phyloP scores from a whole-genome alignment of 2,329 filamentous ascomycete species.

The Penicillium sp. region DNA sequence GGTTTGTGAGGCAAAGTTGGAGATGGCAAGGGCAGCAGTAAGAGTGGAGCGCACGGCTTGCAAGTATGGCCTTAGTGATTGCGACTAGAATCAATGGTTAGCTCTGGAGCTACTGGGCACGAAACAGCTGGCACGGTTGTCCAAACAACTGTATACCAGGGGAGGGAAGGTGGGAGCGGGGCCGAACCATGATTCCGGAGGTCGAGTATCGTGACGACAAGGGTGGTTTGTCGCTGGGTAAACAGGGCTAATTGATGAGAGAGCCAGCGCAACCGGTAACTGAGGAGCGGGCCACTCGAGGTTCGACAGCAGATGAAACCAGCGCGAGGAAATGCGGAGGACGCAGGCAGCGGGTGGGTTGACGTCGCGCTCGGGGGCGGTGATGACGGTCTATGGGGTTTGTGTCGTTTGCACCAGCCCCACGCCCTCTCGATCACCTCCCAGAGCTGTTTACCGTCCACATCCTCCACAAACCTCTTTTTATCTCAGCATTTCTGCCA shows the following conservation, averaged over 20 bases:
- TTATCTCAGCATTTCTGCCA: background rate
- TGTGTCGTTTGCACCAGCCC: slow-evolving; percentile 34
- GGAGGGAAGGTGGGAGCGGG: too few species aligned
- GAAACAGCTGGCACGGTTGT: too few species aligned
- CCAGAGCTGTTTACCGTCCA: slow-evolving; percentile 20
- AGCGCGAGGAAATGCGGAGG: slow-evolving; percentile 11
- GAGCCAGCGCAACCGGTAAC: background rate
- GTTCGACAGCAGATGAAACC: background rate
- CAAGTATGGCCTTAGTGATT: slow-evolving; percentile 26
- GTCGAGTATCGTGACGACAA: slow-evolving; percentile 32
- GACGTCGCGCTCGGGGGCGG: slow-evolving; percentile 16
- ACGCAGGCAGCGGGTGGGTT: slow-evolving; percentile 18
- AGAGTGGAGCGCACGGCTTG: slow-evolving; percentile 90
- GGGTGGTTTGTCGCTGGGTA: background rate
- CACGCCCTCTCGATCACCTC: slow-evolving; percentile 20
- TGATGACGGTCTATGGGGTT: slow-evolving; percentile 23
- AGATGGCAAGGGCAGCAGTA: slow-evolving; percentile 86
- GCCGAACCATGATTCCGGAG: too few species aligned
- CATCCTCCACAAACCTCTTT: slow-evolving; percentile 1
- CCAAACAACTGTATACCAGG: too few species aligned
- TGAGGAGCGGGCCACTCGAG: too few species aligned
- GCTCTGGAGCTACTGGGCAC: background rate
- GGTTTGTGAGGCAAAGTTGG: slow-evolving; percentile 96
- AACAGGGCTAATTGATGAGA: slow-evolving; percentile 4
- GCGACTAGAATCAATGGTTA: slow-evolving; percentile 11